These are phyloP conservation scores for Colletotrichum liaoningense DNA, from an alignment of 2,329 filamentous ascomycete genomes.

Conservation along the genomic window DNA sequence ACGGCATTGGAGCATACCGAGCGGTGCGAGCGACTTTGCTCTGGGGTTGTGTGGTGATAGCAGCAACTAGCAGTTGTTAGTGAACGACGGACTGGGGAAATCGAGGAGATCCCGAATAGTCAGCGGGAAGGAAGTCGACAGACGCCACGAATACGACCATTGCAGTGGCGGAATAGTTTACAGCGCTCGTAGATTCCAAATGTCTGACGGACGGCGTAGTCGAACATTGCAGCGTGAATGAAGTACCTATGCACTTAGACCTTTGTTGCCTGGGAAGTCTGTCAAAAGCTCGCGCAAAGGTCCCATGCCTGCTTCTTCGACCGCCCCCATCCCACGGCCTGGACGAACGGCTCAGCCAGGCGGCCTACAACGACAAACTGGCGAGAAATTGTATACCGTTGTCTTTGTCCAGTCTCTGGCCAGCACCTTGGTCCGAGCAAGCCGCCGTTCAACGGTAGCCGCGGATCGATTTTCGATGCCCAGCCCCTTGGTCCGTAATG, in stretches of 20 bases:
- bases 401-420: background rate
- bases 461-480: constrained; percentile 17
- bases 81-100: background rate
- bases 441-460: background rate
- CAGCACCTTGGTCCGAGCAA: constrained; percentile 4
- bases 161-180: background rate
- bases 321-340: background rate
- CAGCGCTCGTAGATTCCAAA: background rate
- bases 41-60: background rate
- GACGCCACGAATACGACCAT: background rate
- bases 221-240: background rate
- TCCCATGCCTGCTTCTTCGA: background rate
- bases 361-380: background rate
- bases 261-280: background rate
- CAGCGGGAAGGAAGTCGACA: constrained; percentile 16
- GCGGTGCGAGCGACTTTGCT: background rate
- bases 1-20: background rate
- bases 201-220: background rate
- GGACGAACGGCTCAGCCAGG: background rate
- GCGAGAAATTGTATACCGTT: too few species aligned
- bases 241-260: constrained; percentile 16
- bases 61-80: background rate
- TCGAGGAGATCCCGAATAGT: background rate
- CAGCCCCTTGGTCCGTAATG: constrained; percentile 30
- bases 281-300: background rate